phyloP scores from a whole-genome alignment of 1,284 basidiomycete genomes.

The Inonotus obliquus region DNA sequence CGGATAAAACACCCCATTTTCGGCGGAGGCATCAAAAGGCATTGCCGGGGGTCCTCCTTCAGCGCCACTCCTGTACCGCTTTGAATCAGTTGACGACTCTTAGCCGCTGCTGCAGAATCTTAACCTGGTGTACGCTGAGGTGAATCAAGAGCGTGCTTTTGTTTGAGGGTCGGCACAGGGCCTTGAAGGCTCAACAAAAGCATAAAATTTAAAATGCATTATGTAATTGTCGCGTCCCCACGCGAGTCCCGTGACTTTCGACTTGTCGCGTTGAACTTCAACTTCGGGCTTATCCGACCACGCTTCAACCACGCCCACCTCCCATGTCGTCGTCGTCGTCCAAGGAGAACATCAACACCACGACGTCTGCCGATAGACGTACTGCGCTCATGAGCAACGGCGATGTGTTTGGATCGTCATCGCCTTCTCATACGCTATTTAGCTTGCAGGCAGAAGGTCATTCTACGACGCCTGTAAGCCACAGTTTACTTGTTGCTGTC shows the following conservation, averaged over 20 bases:
- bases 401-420: slow-evolving; percentile 4
- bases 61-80: no score
- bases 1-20: no score
- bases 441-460: slow-evolving; percentile 15
- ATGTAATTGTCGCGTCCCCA: background rate
- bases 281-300: background rate
- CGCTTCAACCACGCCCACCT: background rate
- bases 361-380: background rate
- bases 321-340: slow-evolving; percentile 13
- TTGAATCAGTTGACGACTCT: no score
- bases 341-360: slow-evolving; percentile 10
- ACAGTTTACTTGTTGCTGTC: background rate
- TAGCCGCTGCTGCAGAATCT: no score
- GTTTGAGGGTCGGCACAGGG: no score
- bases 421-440: slow-evolving; percentile 4
- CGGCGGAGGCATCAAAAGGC: no score
- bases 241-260: slow-evolving; percentile 1
- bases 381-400: background rate
- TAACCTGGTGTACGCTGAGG: no score
- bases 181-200: background rate
- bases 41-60: no score
- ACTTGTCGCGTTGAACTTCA: slow-evolving; percentile 1
- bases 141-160: no score
- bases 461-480: slow-evolving; percentile 3
- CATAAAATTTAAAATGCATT: background rate